Percentiles rank a stretch among this genome's conserved stretches.
Conservation (phyloP, 352 stramenopile species). For the Phytopythium aichiense region DNA sequence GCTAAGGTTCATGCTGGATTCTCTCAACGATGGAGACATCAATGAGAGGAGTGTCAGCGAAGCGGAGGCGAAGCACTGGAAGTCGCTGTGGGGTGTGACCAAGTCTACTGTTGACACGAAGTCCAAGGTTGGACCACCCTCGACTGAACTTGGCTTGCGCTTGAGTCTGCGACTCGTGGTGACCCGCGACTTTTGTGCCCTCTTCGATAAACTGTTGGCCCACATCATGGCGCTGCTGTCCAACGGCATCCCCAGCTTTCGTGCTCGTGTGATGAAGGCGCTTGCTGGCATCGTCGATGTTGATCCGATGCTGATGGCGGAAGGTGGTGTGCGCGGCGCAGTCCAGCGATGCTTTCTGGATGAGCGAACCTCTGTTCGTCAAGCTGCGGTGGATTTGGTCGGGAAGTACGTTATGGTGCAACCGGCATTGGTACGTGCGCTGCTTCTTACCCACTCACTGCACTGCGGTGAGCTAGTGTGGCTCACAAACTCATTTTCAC, state of each 20-base stretch:
- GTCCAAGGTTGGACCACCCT: slow-evolving; percentile 43
- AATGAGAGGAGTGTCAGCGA: slow-evolving; percentile 6
- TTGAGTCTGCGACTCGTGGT: slow-evolving; percentile 46
- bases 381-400: slow-evolving; percentile 83
- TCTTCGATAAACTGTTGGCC: slow-evolving; percentile 65
- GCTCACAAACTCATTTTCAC: background rate
- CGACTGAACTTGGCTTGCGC: slow-evolving; percentile 36
- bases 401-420: slow-evolving; percentile 77
- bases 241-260: slow-evolving; percentile 61
- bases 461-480: background rate
- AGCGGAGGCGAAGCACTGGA: slow-evolving; percentile 38
- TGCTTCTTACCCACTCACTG: slow-evolving; percentile 1
- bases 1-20: slow-evolving; percentile 44
- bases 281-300: slow-evolving; percentile 75
- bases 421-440: slow-evolving; percentile 54
- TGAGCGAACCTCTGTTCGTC: slow-evolving; percentile 72
- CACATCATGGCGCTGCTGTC: slow-evolving; percentile 79
- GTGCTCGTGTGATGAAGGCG: slow-evolving; percentile 74
- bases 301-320: slow-evolving; percentile 81
- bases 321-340: slow-evolving; percentile 42
- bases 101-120: slow-evolving; percentile 24
- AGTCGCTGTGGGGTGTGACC: slow-evolving; percentile 37
- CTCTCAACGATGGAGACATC: slow-evolving; percentile 5
- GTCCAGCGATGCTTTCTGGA: slow-evolving; percentile 73
- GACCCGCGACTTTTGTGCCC: slow-evolving; percentile 52